Evolutionary conservation across 1,284 basidiomycete species (phyloP).

Genomic region (Tylopilus sp.): DNA sequence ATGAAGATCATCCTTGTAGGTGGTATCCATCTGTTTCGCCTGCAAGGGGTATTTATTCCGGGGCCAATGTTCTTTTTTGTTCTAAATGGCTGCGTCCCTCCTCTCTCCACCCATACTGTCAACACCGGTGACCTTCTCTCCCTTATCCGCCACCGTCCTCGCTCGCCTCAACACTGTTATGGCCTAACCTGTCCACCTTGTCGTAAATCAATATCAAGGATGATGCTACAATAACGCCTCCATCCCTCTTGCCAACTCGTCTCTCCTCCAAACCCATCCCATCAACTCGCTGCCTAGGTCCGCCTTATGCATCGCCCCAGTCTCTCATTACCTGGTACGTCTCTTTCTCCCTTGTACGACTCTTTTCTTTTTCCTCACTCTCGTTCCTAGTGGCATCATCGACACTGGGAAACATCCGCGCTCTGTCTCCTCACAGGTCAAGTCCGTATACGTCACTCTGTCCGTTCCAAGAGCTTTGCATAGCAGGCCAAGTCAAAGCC

Average conservation of each 20-base stretch:
- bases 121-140: too few relatives aligned
- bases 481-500: conserved; percentile 86
- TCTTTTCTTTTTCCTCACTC: conserved; percentile 18
- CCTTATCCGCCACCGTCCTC: too few relatives aligned
- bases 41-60: too few relatives aligned
- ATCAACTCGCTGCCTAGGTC: conserved; percentile 84
- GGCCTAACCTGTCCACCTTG: too few relatives aligned
- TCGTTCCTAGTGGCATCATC: conserved; percentile 78
- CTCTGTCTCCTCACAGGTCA: conserved; percentile 83
- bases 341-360: too few relatives aligned
- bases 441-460: conserved; percentile 83
- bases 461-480: conserved; percentile 80
- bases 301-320: conserved; percentile 86
- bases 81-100: too few relatives aligned
- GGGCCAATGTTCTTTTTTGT: too few relatives aligned
- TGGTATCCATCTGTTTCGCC: too few relatives aligned
- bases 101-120: too few relatives aligned
- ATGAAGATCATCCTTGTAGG: too few relatives aligned
- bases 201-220: conserved; percentile 72
- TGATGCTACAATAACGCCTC: conserved; percentile 81
- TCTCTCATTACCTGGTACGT: conserved; percentile 84
- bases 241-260: conserved; percentile 65
- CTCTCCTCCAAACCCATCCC: conserved; percentile 83
- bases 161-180: too few relatives aligned
- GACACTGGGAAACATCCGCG: conserved; percentile 89